Percentiles rank a stretch among this genome's conserved stretches.
Evolutionary conservation across 129 eudicot species (phyloP).

Genomic region (Deinandra increscens): DNA sequence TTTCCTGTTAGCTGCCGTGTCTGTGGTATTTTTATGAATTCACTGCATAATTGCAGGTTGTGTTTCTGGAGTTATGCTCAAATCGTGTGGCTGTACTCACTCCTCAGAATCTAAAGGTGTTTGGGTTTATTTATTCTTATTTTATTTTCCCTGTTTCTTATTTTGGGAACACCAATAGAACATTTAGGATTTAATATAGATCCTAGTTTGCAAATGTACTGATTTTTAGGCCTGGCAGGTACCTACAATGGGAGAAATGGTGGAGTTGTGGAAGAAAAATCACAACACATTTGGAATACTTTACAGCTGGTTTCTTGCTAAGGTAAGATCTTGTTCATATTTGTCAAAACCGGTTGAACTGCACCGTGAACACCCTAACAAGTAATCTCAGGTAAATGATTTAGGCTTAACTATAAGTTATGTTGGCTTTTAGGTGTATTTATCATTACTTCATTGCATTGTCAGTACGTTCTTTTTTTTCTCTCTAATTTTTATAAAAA

Average conservation of each 20-base stretch:
- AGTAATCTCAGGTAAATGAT: neutral
- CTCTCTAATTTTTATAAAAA: neutral
- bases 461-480: neutral
- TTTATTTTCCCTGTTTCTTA: neutral
- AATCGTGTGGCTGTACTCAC: constrained; percentile 76
- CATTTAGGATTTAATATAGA: constrained; percentile 10
- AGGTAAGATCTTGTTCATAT: constrained; percentile 45
- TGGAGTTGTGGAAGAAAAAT: constrained; percentile 88
- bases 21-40: neutral
- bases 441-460: neutral
- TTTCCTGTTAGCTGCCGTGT: constrained; percentile 23
- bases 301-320: constrained; percentile 98
- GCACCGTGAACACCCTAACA: neutral
- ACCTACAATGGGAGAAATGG: constrained; percentile 85
- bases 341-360: neutral
- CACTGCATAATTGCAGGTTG: constrained; percentile 58
- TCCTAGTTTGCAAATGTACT: constrained; percentile 20
- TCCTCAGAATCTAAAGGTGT: constrained; percentile 80
- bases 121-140: constrained; percentile 13
- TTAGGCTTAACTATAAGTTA: neutral
- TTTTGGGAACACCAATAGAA: neutral
- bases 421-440: neutral
- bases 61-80: constrained; percentile 88
- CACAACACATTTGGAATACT: constrained; percentile 79
- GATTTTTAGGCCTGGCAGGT: constrained; percentile 49